These are phyloP conservation scores for Fistulinella prunicolor DNA, from an alignment of 768 basidiomycete species.

Conservation along the genomic window DNA sequence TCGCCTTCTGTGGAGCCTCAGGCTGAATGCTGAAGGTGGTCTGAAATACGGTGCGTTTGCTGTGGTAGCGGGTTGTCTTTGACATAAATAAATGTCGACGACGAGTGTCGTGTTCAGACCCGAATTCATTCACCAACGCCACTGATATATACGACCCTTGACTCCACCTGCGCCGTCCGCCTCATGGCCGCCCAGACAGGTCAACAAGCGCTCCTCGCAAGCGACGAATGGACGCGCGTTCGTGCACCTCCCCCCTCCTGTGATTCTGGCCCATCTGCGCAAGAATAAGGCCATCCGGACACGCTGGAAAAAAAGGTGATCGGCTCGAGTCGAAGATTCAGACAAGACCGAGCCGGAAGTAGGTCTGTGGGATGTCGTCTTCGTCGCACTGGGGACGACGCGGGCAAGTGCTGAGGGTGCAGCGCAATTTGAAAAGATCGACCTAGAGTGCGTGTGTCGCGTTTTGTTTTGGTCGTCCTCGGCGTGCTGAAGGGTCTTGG, in stretches of 20 bases:
- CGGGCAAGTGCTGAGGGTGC: conserved; percentile 57
- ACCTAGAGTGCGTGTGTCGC: conserved; percentile 54
- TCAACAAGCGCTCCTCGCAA: too few species aligned
- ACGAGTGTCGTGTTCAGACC: too few species aligned
- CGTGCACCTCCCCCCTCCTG: conserved; percentile 48
- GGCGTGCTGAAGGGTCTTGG: neutral
- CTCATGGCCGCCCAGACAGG: too few species aligned
- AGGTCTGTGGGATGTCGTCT: conserved; percentile 71
- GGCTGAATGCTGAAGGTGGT: too few species aligned
- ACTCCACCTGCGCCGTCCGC: too few species aligned
- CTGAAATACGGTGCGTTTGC: too few species aligned
- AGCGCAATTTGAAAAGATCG: conserved; percentile 71
- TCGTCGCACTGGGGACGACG: conserved; percentile 73
- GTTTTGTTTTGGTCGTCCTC: neutral
- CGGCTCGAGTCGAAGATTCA: conserved; percentile 69
- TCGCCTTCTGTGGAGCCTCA: too few species aligned
- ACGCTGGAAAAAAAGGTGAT: conserved; percentile 69
- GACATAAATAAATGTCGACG: too few species aligned
- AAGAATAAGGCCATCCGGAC: conserved; percentile 37
- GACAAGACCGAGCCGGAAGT: conserved; percentile 48
- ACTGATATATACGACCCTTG: too few species aligned
- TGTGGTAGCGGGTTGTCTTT: too few species aligned
- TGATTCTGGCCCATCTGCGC: too few species aligned
- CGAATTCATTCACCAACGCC: too few species aligned
- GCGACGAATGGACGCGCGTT: conserved; percentile 53